Evolutionary conservation across 106 monocot genomes (phyloP).

Genomic region (Phalaenopsis equestris): DNA sequence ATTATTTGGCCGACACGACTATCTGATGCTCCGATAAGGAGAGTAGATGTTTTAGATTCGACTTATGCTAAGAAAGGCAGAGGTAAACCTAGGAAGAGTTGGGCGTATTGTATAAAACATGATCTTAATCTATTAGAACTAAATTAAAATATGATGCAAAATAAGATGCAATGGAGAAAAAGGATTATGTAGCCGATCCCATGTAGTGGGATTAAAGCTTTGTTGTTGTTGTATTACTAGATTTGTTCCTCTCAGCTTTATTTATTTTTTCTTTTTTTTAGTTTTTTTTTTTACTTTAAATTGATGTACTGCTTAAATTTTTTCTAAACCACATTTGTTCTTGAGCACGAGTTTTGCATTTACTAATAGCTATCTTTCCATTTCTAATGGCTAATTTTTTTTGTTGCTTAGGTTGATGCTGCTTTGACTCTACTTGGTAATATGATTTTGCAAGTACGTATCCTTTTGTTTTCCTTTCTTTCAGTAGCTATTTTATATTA

Average conservation of each 20-base stretch:
- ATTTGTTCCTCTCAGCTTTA: not conserved
- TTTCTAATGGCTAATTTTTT: not conserved
- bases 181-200: too few species aligned
- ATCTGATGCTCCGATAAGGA: too few species aligned
- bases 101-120: too few species aligned
- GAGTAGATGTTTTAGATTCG: too few species aligned
- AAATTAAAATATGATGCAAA: too few species aligned
- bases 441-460: constrained; percentile 45
- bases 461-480: not conserved
- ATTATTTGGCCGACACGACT: too few species aligned
- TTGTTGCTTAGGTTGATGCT: constrained; percentile 45
- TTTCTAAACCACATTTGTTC: not conserved
- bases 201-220: too few species aligned
- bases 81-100: too few species aligned
- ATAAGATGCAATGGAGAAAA: too few species aligned
- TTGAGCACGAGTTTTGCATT: not conserved
- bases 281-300: not conserved
- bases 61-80: too few species aligned
- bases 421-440: constrained; percentile 54
- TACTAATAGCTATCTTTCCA: not conserved
- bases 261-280: not conserved
- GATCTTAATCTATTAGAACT: too few species aligned
- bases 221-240: too few species aligned
- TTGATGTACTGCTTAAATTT: not conserved
- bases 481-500: not conserved